Base-by-base conservation (phyloP, 2,329 filamentous ascomycete species). In the Aspergillus vadensis region DNA sequence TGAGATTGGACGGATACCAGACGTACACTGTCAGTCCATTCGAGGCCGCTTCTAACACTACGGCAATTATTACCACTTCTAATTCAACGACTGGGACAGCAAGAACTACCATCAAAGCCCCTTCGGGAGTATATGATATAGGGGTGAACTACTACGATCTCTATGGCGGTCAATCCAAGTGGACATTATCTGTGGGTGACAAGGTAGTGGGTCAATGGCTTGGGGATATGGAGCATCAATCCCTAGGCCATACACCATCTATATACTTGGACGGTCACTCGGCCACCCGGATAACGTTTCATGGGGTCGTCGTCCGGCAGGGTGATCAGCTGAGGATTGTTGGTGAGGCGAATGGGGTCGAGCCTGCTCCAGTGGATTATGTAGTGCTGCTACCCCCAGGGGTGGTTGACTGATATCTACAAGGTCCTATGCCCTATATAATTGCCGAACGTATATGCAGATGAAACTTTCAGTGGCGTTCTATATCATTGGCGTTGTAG, bases 291-390 rank as follows among this genome's bases (percentile, higher is more conserved):
- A 80, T 88, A 41, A 88, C 84, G 0, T 90, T 89, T 63, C 71
- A 72, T 10, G 74, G 72, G 0, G 77, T 89, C 0, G 67, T 77
- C 15, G 74, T 88, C 6, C 67, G 71, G 41, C 80, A 79, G 57
- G 86, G 86, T 0, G 82, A 85, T 64, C 68, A 72, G 57, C 64
- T 89, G 56, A 83, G 77, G 65, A 80, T 89, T 61, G 80, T 84
- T 3, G 86, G 87, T 0, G 77, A 67, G 30, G 82, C 88, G 0
- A 78, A 88, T 71, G 87, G 87, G 0, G 76, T 78, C 25, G 88
- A 91, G 76, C 81, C 81, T 10, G 88, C 88, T 55, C 86, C 88
- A 4, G 57, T 91, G 62, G 88, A 91, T 75, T 91, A 91, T 72
- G 74, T 91, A 44, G 82, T 82, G 4, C 74, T 91, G 52, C 69